Evolutionary conservation across 805 yeast genomes (phyloP).

Genomic region (Lipomyces chichibuensis): DNA sequence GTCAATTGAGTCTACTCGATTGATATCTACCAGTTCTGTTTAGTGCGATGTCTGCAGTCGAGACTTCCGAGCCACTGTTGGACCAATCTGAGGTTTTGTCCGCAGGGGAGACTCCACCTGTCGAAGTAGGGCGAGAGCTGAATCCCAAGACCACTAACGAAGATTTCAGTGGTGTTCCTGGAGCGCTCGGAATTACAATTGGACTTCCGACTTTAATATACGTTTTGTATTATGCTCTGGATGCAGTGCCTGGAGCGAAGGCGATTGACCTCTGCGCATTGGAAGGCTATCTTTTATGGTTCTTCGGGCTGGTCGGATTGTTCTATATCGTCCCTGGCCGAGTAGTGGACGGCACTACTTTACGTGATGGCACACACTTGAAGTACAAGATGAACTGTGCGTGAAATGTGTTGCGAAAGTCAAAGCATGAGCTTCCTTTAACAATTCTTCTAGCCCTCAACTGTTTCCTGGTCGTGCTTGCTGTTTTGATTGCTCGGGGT

Average conservation of each 20-base stretch:
- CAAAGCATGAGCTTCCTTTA: neutral
- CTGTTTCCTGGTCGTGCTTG: conserved; percentile 51
- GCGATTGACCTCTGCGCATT: conserved; percentile 47
- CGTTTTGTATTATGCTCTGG: conserved; percentile 62
- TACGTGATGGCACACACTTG: conserved; percentile 76
- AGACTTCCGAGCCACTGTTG: conserved; percentile 19
- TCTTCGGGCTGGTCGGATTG: conserved; percentile 60
- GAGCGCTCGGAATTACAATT: conserved; percentile 66
- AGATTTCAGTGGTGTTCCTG: conserved; percentile 80
- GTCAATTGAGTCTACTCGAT: neutral
- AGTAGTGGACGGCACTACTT: conserved; percentile 60
- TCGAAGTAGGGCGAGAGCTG: conserved; percentile 24
- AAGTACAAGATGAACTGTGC: conserved; percentile 82
- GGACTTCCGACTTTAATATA: conserved; percentile 69
- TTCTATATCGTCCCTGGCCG: conserved; percentile 72
- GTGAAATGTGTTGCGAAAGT: neutral
- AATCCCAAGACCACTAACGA: conserved; percentile 73
- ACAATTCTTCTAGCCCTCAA: conserved; percentile 14
- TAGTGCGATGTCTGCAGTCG: conserved; percentile 1
- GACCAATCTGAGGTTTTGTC: neutral
- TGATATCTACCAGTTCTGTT: neutral
- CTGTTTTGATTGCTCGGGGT: conserved; percentile 57
- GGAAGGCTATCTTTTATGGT: conserved; percentile 74
- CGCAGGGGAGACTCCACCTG: neutral
- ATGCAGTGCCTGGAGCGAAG: conserved; percentile 50